Conservation (phyloP, 805 yeast species). For the Starmerella bombi region DNA sequence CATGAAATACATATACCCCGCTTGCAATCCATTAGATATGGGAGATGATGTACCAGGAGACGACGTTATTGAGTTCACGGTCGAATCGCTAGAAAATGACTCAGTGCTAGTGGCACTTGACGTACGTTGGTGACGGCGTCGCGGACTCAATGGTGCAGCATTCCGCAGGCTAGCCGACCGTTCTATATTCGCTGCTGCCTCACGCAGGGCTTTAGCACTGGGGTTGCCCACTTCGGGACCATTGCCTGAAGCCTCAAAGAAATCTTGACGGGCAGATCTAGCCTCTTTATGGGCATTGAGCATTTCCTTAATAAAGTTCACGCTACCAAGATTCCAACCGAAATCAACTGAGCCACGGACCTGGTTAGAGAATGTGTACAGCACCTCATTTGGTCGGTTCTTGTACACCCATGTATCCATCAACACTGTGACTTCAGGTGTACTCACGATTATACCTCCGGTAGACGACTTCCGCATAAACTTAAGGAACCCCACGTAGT, state of each 20-base stretch:
- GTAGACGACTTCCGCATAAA: slow-evolving; percentile 41
- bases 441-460: slow-evolving; percentile 69
- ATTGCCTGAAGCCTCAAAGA: background rate
- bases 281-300: slow-evolving; percentile 54
- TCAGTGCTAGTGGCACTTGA: background rate
- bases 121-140: background rate
- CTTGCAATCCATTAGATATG: too few relatives aligned
- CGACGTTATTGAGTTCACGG: background rate
- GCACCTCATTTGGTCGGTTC: slow-evolving; percentile 35
- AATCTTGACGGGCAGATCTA: slow-evolving; percentile 13
- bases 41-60: background rate
- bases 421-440: slow-evolving; percentile 60
- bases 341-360: slow-evolving; percentile 87
- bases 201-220: slow-evolving; percentile 9
- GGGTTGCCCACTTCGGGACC: background rate
- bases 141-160: background rate
- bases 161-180: background rate
- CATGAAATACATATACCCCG: background rate
- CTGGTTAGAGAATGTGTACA: slow-evolving; percentile 53
- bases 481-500: slow-evolving; percentile 42
- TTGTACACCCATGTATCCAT: slow-evolving; percentile 61
- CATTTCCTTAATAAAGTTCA: slow-evolving; percentile 84
- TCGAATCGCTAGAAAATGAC: background rate
- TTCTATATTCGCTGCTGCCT: slow-evolving; percentile 10
- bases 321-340: slow-evolving; percentile 87